Evolutionary conservation across 805 yeast genomes (phyloP).

Genomic region (Maudiozyma bulderi): DNA sequence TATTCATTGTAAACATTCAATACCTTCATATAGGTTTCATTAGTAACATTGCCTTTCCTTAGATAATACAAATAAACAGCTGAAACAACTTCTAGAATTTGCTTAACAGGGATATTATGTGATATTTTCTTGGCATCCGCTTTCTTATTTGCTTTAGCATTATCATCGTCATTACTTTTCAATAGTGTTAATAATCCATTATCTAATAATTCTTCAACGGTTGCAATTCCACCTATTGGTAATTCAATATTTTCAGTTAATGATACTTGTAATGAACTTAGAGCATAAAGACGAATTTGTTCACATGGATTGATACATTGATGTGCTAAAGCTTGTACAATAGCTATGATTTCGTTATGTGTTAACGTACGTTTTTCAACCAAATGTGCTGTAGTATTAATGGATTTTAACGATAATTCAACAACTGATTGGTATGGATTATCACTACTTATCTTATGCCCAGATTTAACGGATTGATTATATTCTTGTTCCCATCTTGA

Average conservation of each 20-base stretch:
- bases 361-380: conserved; percentile 27
- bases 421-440: conserved; percentile 48
- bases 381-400: conserved; percentile 49
- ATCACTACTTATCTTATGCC: conserved; percentile 35
- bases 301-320: conserved; percentile 86
- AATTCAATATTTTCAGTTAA: conserved; percentile 29
- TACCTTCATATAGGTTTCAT: conserved; percentile 32
- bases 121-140: not conserved
- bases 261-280: conserved; percentile 46
- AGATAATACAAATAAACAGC: conserved; percentile 49
- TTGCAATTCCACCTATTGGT: conserved; percentile 31
- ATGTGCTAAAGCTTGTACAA: conserved; percentile 75
- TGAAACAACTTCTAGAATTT: conserved; percentile 57
- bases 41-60: conserved; percentile 27
- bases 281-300: conserved; percentile 59
- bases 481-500: conserved; percentile 65
- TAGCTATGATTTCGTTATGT: conserved; percentile 38
- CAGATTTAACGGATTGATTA: conserved; percentile 36
- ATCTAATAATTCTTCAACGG: conserved; percentile 53
- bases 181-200: conserved; percentile 59
- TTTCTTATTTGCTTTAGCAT: conserved; percentile 32
- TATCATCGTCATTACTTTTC: conserved; percentile 5
- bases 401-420: conserved; percentile 49
- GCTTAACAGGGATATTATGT: conserved; percentile 46
- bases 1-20: conserved; percentile 32